Evolutionary conservation across 1,284 basidiomycete genomes (phyloP), one percentile per base, ranked within the genome.

Genomic region (Pholiota adiposa): DNA sequence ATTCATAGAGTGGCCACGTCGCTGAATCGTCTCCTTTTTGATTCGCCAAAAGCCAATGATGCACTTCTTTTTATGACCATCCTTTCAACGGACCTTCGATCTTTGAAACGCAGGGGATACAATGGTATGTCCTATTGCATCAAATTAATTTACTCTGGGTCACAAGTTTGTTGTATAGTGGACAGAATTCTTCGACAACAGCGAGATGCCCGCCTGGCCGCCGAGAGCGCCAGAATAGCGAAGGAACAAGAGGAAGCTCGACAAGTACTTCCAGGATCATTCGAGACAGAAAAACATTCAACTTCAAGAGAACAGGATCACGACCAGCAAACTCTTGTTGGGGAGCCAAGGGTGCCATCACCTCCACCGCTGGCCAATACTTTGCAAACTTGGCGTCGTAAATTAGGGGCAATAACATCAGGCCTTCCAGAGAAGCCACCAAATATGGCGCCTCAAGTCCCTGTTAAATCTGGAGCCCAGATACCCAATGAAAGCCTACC

Each of bases 151-250:
- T 25, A 40, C 14, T 43, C 5, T 16, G 29, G n/a, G 29, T 48
- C n/a, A 23, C 46, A 54, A n/a, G 41, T 29, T 29, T 56, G 50
- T 55, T 41, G 12, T 38, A 41, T 69, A 90, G 96, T 98, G 54
- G 96, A 98, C 71, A 85, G 96, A 53, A 97, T 98, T 59, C 77
- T 98, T 54, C 89, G 89, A 62, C 90, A 94, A 54, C 92, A 96
- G 67, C 84, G 87, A 67, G 89, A 88, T 11, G 88, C 95, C 58
- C 81, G 83, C 31, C 82, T 90, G 55, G 85, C 87, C 1, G 77
- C 83, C 0, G 87, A 84, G 71, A 82, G 82, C 59, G 80, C 78
- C n/a, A 56, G 59, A 23, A 21, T 62, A 29, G 58, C 64, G 49
- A 61, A 61, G 25, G 61, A 65, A 50, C 51, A 63, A 43, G 43